Evolutionary conservation across 495 filamentous ascomycete species (phyloP).

Genomic region (Penicillium daleae): DNA sequence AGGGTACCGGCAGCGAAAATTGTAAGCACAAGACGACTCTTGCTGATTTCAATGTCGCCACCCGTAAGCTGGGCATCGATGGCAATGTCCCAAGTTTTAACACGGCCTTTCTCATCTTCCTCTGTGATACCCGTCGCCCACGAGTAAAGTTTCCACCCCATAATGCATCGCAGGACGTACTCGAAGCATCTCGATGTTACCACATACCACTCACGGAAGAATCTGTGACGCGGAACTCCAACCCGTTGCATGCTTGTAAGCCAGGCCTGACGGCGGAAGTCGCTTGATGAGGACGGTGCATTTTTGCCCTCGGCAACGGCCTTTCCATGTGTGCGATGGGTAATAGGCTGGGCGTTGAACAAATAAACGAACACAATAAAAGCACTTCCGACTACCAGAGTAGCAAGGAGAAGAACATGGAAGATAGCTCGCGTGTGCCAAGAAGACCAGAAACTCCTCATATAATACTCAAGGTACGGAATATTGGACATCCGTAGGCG

Average conservation of each 20-base stretch:
- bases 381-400: slow-evolving; percentile 66
- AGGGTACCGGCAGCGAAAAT: slow-evolving; percentile 87
- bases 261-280: slow-evolving; percentile 89
- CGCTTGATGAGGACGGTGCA: slow-evolving; percentile 76
- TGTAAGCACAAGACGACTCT: slow-evolving; percentile 82
- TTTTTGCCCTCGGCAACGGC: slow-evolving; percentile 40
- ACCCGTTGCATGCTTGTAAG: slow-evolving; percentile 93
- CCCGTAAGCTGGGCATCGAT: slow-evolving; percentile 95
- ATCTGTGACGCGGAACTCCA: slow-evolving; percentile 87
- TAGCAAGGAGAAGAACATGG: slow-evolving; percentile 58
- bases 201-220: slow-evolving; percentile 82
- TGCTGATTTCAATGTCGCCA: slow-evolving; percentile 87
- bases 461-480: slow-evolving; percentile 31
- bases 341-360: slow-evolving; percentile 58
- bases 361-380: slow-evolving; percentile 70
- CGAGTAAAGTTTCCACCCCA: slow-evolving; percentile 77
- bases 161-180: slow-evolving; percentile 74
- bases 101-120: slow-evolving; percentile 82
- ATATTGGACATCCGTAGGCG: slow-evolving; percentile 32
- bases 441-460: slow-evolving; percentile 40
- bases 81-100: slow-evolving; percentile 94
- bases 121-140: slow-evolving; percentile 77
- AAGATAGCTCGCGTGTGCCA: slow-evolving; percentile 49
- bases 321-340: slow-evolving; percentile 27
- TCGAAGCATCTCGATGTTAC: slow-evolving; percentile 79